Evolutionary conservation across 2,329 filamentous ascomycete genomes (phyloP), one percentile per base, ranked within the genome.

Genomic region (Fusarium sp.): DNA sequence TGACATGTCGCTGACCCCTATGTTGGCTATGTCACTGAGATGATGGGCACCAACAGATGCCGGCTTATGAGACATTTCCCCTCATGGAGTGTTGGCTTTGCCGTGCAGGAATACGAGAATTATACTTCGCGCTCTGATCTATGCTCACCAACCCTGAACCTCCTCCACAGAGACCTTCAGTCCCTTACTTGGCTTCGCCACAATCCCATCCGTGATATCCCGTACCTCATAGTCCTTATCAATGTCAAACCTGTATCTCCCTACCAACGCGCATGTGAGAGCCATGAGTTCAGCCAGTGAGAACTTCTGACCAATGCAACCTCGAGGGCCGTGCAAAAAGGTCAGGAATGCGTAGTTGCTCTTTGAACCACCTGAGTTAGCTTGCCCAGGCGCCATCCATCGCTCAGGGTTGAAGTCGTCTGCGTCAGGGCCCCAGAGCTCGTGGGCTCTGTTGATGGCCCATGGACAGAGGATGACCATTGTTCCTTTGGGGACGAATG

Each of bases 271-370:
- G 6, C 72, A 70, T 0, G 69, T 72, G 5, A 74, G 65, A 57
- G 72, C 72, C 72, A 74, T 72, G 12, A 75, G 63, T 15, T 74
- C 73, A 10, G 72, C 70, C 18, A 57, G 11, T 4, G 77, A 60
- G 18, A 76, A 68, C 16, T 78, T 78, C 77, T 66, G 73, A 0
- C 77, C 78, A 19, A 79, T 76, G 35, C 77, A 79, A 16, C 77
- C 74, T n/a, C 76, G 66, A 16, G 78, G 78, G 6, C 78, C 77
- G 77, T 97, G 93, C 48, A 97, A 80, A 81, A 97, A 97, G 0
- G 93, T 94, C 81, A 95, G 78, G 70, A 92, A 90, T 3, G 88
- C 86, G 78, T 92, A 94, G 78, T 93, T 93, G 59, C 85, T 91
- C 8, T 85, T 84, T 1, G 91, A 90, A 7, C 92, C 91, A 5